Conservation (phyloP, 202 grass and related monocot species). For the Eragrostis tef region DNA sequence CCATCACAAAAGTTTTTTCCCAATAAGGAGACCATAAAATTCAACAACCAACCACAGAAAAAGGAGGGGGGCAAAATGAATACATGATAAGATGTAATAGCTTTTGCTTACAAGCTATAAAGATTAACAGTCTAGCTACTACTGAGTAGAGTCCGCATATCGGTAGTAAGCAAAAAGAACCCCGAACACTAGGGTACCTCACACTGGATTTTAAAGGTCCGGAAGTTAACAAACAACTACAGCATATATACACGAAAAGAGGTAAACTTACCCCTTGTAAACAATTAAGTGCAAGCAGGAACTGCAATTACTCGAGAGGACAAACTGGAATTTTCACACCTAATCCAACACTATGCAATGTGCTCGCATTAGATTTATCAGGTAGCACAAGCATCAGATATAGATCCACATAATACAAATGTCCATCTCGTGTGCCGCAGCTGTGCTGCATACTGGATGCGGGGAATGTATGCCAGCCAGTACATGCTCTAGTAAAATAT, state of each 20-base stretch:
- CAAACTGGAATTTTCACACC: not conserved
- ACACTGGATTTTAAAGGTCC: not conserved
- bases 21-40: conserved; percentile 8
- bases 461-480: not conserved
- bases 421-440: not conserved
- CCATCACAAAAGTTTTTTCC: conserved; percentile 35
- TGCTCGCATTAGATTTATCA: conserved; percentile 17
- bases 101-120: not conserved
- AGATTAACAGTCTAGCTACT: conserved; percentile 3
- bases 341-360: not conserved
- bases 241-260: not conserved
- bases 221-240: not conserved
- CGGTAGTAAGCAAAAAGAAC: conserved; percentile 4
- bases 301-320: conserved; percentile 11
- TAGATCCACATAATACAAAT: not conserved
- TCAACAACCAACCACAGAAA: conserved; percentile 15
- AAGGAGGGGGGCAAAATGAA: conserved; percentile 11
- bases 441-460: not conserved
- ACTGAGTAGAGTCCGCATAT: not conserved
- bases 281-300: not conserved
- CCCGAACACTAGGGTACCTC: not conserved
- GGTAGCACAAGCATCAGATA: conserved; percentile 7
- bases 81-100: conserved; percentile 18
- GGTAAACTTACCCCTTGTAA: not conserved
- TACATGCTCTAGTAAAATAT: conserved; percentile 16